Percentiles rank a stretch among this genome's conserved stretches.
Evolutionary conservation across 2,329 filamentous ascomycete genomes (phyloP).

Genomic region (Penicillium verrucosum): DNA sequence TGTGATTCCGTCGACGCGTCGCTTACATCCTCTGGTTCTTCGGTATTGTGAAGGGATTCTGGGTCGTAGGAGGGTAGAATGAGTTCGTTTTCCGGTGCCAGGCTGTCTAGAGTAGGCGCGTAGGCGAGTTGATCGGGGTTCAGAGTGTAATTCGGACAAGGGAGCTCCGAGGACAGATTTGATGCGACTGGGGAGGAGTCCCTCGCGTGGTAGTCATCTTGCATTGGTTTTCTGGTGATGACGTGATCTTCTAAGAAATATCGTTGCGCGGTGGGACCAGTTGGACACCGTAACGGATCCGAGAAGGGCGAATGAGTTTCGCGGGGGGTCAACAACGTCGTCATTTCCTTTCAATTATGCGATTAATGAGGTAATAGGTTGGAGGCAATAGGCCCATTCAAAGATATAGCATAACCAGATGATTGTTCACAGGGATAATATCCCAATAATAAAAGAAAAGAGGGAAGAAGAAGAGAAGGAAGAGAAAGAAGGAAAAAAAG

Average conservation of each 20-base stretch:
- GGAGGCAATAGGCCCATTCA: neutral
- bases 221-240: constrained; percentile 27
- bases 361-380: neutral
- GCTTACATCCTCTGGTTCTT: constrained; percentile 34
- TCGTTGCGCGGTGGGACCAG: constrained; percentile 29
- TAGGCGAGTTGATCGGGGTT: constrained; percentile 33
- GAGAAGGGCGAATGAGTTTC: constrained; percentile 32
- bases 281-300: constrained; percentile 31
- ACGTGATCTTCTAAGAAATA: constrained; percentile 30
- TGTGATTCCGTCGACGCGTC: constrained; percentile 29
- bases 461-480: neutral
- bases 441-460: neutral
- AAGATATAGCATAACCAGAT: neutral
- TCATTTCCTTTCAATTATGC: constrained; percentile 28
- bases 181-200: constrained; percentile 25
- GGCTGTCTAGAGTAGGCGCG: constrained; percentile 34
- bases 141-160: constrained; percentile 38
- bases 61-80: constrained; percentile 44
- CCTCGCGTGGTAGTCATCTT: constrained; percentile 24
- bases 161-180: constrained; percentile 35
- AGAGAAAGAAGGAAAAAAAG: neutral
- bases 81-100: constrained; percentile 43
- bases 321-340: constrained; percentile 32
- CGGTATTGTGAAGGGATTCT: constrained; percentile 41
- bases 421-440: neutral